Conservation (phyloP, 495 filamentous ascomycete genomes). For the Ascodesmis nigricans region DNA sequence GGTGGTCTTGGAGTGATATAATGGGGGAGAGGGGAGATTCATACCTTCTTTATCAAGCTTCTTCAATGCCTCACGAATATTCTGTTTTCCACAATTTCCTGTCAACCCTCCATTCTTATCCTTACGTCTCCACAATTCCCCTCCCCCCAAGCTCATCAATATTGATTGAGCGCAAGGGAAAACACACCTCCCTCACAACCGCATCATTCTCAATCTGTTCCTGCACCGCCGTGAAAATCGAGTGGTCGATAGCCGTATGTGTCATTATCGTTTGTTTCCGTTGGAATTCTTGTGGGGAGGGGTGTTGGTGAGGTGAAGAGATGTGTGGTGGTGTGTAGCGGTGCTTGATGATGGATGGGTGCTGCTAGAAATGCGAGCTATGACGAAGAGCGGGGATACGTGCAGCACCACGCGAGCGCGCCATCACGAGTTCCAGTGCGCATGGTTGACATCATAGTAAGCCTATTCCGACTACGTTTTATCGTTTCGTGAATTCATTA, state of each 20-base stretch:
- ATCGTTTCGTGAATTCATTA: no score
- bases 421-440: no score
- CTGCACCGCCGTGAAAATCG: conserved; percentile 74
- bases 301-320: background rate
- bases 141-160: no score
- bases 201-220: conserved; percentile 74
- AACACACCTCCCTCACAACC: conserved; percentile 48
- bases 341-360: conserved; percentile 2
- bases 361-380: no score
- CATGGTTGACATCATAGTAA: no score
- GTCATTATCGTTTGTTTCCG: background rate
- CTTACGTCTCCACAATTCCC: no score
- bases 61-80: conserved; percentile 59
- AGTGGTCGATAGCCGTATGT: conserved; percentile 35
- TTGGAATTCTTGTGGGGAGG: background rate
- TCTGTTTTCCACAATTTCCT: conserved; percentile 25
- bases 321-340: conserved; percentile 1
- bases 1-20: background rate
- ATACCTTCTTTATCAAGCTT: conserved; percentile 49
- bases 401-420: no score
- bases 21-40: background rate
- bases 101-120: no score
- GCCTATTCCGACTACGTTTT: no score
- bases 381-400: no score
- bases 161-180: background rate